Conservation (phyloP, 148 eudicot genomes). For the Rhododendron ovatum region DNA sequence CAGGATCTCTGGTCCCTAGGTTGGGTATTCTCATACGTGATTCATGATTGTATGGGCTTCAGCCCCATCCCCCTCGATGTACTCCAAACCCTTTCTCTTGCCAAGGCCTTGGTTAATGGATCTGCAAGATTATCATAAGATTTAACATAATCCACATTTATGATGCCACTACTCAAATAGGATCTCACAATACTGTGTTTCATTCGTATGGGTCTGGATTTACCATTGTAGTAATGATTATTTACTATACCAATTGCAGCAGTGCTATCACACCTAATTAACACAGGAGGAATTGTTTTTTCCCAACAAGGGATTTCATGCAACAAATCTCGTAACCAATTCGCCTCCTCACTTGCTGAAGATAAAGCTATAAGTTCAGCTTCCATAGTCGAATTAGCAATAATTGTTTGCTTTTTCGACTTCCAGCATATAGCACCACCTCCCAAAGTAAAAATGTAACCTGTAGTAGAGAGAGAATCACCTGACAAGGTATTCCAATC, state of each 20-base stretch:
- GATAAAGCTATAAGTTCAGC: background rate
- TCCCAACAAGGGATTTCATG: background rate
- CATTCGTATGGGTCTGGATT: background rate
- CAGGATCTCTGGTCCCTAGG: too few species aligned
- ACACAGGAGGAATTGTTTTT: background rate
- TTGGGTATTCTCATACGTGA: too few species aligned
- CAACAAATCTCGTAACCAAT: background rate
- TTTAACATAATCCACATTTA: background rate
- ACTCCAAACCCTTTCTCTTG: too few species aligned
- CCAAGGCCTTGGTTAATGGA: too few species aligned
- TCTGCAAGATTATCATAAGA: background rate
- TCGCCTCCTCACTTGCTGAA: background rate
- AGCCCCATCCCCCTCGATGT: too few species aligned
- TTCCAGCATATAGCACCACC: background rate
- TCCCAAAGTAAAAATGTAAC: background rate
- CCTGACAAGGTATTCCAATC: background rate
- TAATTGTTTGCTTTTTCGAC: background rate
- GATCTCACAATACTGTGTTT: background rate
- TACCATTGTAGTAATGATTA: background rate
- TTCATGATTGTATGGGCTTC: too few species aligned
- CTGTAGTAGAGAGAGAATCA: background rate
- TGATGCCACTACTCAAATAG: too few species aligned
- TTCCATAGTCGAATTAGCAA: too few species aligned
- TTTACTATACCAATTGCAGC: background rate
- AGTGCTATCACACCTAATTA: background rate